Evolutionary conservation across 2,329 filamentous ascomycete species (phyloP), one percentile per base, ranked within the genome.

Genomic region (Elsinoe fawcettii): DNA sequence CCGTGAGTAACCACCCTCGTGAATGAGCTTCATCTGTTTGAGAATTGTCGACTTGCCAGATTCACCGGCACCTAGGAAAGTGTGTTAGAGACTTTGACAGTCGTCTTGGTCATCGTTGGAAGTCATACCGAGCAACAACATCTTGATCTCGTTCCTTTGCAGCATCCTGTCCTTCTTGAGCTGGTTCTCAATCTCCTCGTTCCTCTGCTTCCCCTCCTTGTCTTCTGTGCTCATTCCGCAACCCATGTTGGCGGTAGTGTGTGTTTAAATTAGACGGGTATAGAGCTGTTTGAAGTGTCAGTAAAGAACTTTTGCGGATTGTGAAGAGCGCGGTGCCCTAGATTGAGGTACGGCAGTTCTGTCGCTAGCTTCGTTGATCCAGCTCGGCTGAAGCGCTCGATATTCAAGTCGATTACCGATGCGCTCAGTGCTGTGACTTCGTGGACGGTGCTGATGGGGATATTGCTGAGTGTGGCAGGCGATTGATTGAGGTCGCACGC

Each of bases 101-200:
- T 32, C 55, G 32, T 27, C 51, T 44, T 30, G 58, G 32, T n/a
- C 65, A 57, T 61, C 61, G 57, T 27, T 49, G 27, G 11, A 36
- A 51, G 25, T 80, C 85, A 71, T 83, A 96, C 93, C 93, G 69
- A 99, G 86, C 69, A 99, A 83, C 68, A 99, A 81, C 93, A 99
- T 97, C 84, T 99, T 99, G 80, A 99, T 99, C 78, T 99, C 93
- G 68, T 99, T 99, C 69, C 92, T 87, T 79, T 96, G 91, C 81
- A 95, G 87, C 88, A 97, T 88, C 78, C 95, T 95, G 73, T 99
- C 93, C 74, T 90, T 84, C 84, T 96, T 97, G 72, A 97, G 80
- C 80, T 97, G 92, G 75, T 96, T 97, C 78, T 99, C 93, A 71
- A 99, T 99, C 84, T 97, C 92, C 82, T 99, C 93, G 74, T 99